These are phyloP conservation scores for Thraustochytrium striatum DNA, from an alignment of 352 stramenopile species.

Conservation along the genomic window DNA sequence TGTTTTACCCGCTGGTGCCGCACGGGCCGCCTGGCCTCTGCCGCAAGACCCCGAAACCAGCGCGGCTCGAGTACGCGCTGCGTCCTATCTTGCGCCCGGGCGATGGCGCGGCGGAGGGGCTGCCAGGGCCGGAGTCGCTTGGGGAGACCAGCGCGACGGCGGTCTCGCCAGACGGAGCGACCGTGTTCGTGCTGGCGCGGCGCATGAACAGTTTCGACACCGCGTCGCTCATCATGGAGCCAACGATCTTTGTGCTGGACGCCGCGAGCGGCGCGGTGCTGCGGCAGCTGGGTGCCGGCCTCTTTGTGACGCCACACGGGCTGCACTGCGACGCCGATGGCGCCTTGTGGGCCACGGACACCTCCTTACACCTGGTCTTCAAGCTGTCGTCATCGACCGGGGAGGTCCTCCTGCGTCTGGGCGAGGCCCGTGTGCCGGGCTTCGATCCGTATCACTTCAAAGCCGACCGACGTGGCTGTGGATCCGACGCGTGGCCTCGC, in stretches of 20 bases:
- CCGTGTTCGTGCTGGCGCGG: slow-evolving; percentile 11
- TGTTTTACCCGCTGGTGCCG: slow-evolving; percentile 8
- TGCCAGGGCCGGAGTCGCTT: not conserved
- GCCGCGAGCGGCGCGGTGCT: not conserved
- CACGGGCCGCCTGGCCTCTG: not conserved
- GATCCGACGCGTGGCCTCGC: not conserved
- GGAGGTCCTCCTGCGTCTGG: not conserved
- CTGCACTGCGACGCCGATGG: not conserved
- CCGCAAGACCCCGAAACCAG: not conserved
- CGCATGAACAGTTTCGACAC: not conserved
- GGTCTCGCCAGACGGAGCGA: slow-evolving; percentile 12
- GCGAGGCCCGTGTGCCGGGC: not conserved
- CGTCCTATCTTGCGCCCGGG: too few species aligned
- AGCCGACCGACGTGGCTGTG: slow-evolving; percentile 20
- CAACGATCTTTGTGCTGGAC: slow-evolving; percentile 40
- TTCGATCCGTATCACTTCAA: not conserved
- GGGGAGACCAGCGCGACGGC: slow-evolving; percentile 14
- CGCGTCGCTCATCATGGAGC: not conserved
- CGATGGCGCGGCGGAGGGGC: not conserved
- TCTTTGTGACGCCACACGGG: slow-evolving; percentile 22
- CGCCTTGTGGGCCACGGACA: slow-evolving; percentile 30
- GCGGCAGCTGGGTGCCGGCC: not conserved
- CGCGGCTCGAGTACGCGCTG: not conserved
- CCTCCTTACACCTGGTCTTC: slow-evolving; percentile 6
- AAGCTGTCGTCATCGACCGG: not conserved